Base-by-base conservation (phyloP, 768 basidiomycete species). In the Podaxis mareebaensis region DNA sequence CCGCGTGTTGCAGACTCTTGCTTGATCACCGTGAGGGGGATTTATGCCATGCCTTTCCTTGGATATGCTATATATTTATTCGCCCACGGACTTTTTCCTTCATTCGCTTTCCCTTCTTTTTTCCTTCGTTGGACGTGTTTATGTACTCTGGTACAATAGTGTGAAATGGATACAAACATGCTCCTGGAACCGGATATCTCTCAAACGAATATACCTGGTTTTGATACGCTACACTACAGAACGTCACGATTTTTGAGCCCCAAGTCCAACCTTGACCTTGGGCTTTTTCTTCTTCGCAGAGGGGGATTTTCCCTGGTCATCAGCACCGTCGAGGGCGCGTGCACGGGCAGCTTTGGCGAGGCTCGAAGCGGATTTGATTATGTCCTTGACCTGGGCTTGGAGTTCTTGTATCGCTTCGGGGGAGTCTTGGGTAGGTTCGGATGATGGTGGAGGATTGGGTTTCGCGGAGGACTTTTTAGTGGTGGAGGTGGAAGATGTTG, bases 1-100 rank as follows among this genome's bases (percentile, higher is more conserved):
- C 66, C 77, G 78, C 53, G 86, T 88, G 20, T 70, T 92, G 61
- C 85, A 83, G 72, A 83, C 83, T 28, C 75, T 91, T 58, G 77
- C 81, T 65, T 88, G 68, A 76, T 67, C 20, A 8, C 46, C 58
- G 44, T 22, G 30, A 17, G 8, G 44, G 26, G 20, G 11, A 1
- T 53, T 61, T 65, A 66, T 61, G 28, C 39, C 54, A 3, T 51
- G 2, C 12, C 8, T 51, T 51, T 28, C 15, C 4, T 57, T 38
- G 38, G 40, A 30, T 40, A 48, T 52, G 40, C 20, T 67, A 68
- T 64, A 64, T 53, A 55, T 68, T 57, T 49, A 30, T 56, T 65
- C 28, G 17, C 46, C 38, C 60, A 33, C 22, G 28, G 51, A 55
- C 58, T n/a, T n/a, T n/a, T n/a, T 20, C 17, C 20, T 44, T n/a